These are phyloP conservation scores for Chrysophaeum taylorii DNA, from an alignment of 352 stramenopile species.

Conservation along the genomic window DNA sequence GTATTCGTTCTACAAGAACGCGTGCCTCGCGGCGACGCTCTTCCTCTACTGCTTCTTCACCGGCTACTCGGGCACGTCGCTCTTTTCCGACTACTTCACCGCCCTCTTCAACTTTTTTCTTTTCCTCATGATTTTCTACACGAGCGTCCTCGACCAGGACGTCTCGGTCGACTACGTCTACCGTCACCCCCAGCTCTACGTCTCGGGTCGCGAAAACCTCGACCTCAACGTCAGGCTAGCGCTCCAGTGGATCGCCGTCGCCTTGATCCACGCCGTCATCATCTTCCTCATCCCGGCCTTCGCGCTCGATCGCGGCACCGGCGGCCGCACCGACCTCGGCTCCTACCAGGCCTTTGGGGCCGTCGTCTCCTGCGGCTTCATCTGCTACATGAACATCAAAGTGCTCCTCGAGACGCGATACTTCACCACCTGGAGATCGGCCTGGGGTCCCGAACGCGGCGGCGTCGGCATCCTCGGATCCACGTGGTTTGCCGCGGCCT, in stretches of 20 bases:
- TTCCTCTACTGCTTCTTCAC: constrained; percentile 83
- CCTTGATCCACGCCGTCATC: constrained; percentile 40
- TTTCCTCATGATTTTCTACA: constrained; percentile 69
- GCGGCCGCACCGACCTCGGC: constrained; percentile 73
- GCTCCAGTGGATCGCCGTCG: constrained; percentile 43
- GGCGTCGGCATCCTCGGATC: not conserved
- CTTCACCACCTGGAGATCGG: not conserved
- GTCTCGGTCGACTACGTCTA: constrained; percentile 47
- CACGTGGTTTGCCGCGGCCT: not conserved
- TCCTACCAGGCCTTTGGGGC: constrained; percentile 67
- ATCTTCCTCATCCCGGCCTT: constrained; percentile 46
- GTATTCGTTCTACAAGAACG: constrained; percentile 99
- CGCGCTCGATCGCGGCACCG: constrained; percentile 32
- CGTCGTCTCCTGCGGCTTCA: constrained; percentile 78
- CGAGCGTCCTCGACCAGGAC: constrained; percentile 59
- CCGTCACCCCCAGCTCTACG: constrained; percentile 48
- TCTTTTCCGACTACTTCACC: constrained; percentile 53
- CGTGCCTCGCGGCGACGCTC: constrained; percentile 79
- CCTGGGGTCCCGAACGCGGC: not conserved
- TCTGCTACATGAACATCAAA: constrained; percentile 89
- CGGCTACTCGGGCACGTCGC: constrained; percentile 72
- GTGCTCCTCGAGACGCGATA: constrained; percentile 39
- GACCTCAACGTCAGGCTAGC: constrained; percentile 46
- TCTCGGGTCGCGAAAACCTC: constrained; percentile 45
- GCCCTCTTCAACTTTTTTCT: constrained; percentile 88